Percentiles rank a stretch among this genome's conserved stretches.
These are phyloP conservation scores for Prunus armeniaca DNA, from an alignment of 306 rosid genomes.

Conservation along the genomic window DNA sequence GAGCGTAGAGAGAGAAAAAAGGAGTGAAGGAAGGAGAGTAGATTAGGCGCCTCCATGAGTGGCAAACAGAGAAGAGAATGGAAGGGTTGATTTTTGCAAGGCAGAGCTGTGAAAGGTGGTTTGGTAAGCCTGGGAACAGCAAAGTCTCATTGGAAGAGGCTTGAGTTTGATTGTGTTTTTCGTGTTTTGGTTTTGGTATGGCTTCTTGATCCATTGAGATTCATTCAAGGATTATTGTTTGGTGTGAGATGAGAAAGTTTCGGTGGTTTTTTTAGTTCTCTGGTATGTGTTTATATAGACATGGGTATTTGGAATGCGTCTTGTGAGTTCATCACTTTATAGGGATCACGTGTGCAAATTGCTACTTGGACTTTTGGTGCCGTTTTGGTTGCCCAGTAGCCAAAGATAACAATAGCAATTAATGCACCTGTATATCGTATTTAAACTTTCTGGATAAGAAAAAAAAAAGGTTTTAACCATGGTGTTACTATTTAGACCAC, in stretches of 20 bases:
- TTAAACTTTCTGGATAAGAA: no score
- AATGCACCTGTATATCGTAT: no score
- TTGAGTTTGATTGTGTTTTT: neutral
- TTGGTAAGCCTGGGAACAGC: neutral
- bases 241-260: neutral
- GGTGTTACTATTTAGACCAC: no score
- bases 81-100: neutral
- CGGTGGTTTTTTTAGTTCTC: no score
- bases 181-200: neutral
- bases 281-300: no score
- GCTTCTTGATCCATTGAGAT: neutral
- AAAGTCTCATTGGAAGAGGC: neutral
- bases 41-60: conserved; percentile 9
- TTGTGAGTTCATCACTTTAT: no score
- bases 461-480: no score
- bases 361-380: no score
- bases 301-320: no score
- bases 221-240: neutral
- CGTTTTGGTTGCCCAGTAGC: no score
- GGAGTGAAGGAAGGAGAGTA: conserved; percentile 9
- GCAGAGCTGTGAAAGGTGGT: conserved; percentile 3
- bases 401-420: no score
- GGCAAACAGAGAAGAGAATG: neutral
- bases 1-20: neutral
- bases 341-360: no score